These are phyloP conservation scores for Cladophialophora exuberans DNA, from an alignment of 2,329 filamentous ascomycete genomes.

Conservation along the genomic window DNA sequence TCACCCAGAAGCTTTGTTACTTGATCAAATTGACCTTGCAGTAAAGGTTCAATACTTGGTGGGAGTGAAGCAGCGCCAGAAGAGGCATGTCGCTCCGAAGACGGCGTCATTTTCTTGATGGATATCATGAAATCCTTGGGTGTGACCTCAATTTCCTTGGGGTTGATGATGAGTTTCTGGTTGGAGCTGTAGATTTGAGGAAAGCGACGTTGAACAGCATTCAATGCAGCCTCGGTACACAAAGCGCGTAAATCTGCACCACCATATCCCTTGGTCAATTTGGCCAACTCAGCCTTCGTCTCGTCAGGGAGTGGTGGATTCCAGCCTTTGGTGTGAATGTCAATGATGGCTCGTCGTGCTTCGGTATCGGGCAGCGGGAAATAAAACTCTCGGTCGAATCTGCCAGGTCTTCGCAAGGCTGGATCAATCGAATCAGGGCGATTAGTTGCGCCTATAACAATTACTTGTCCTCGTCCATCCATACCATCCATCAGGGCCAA, in stretches of 20 bases:
- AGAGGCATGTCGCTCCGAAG: slow-evolving; percentile 85
- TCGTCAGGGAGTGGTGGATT: slow-evolving; percentile 70
- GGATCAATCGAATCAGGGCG: slow-evolving; percentile 95
- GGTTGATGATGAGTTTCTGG: slow-evolving; percentile 86
- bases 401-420: slow-evolving; percentile 87
- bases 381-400: slow-evolving; percentile 97
- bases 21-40: slow-evolving; percentile 71
- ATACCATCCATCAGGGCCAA: slow-evolving; percentile 95
- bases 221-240: slow-evolving; percentile 93
- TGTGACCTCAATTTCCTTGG: slow-evolving; percentile 78
- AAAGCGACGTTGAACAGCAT: slow-evolving; percentile 92
- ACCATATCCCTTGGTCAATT: slow-evolving; percentile 92
- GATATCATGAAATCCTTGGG: slow-evolving; percentile 98
- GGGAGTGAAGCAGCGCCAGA: slow-evolving; percentile 82
- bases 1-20: slow-evolving; percentile 72
- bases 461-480: slow-evolving; percentile 97
- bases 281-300: slow-evolving; percentile 81
- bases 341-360: slow-evolving; percentile 81
- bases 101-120: slow-evolving; percentile 93
- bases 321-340: slow-evolving; percentile 96
- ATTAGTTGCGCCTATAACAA: slow-evolving; percentile 98
- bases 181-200: slow-evolving; percentile 93
- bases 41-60: slow-evolving; percentile 76
- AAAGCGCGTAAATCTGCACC: slow-evolving; percentile 92
- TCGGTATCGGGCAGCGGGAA: slow-evolving; percentile 86